Evolutionary conservation across 306 rosid species (phyloP), one percentile per base, ranked within the genome.

Genomic region (Potentilla sterilis): DNA sequence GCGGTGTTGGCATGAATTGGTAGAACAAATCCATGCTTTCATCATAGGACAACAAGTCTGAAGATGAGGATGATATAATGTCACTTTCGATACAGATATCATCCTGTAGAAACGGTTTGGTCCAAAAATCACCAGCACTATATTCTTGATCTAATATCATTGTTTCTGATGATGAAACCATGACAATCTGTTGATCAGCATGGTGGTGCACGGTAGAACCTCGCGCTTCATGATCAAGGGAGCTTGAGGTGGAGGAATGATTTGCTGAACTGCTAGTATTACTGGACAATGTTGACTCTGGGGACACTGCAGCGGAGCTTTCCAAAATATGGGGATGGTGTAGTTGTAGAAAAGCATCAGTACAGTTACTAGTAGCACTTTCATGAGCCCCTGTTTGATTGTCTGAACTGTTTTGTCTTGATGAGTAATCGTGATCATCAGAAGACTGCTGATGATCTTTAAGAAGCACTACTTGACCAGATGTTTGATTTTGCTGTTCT

Each of bases 91-190:
- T 22, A 4, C 69, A 57, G 6, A 69, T 65, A 22, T 74, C 47
- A 28, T 89, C 97, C 35, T 64, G 69, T 40, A 88, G 42, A 72
- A 88, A 92, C 7, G 91, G 94, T 51, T 86, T 83, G 0, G 86
- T 83, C 97, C 96, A 90, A 63, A 92, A 87, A 72, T 77, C 86
- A 48, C 69, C 75, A 82, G 69, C 42, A 76, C 70, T 77, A 9
- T 13, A 77, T 41, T 44, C n/a, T 61, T 32, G 67, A 61, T 61
- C 41, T 32, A 12, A 12, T 61, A 32, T 14, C 67, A 32, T 32
- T 61, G 69, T 54, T 69, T 79, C 80, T 61, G 70, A 35, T 6
- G 77, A 51, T 63, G 66, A 79, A 69, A 73, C 54, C 4, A 72
- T 35, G 13, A 1, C 28, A 47, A 4, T 19, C 6, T 79, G 68